These are phyloP conservation scores for Populus hybrid DNA, from an alignment of 441 rosid genomes.

Conservation along the genomic window DNA sequence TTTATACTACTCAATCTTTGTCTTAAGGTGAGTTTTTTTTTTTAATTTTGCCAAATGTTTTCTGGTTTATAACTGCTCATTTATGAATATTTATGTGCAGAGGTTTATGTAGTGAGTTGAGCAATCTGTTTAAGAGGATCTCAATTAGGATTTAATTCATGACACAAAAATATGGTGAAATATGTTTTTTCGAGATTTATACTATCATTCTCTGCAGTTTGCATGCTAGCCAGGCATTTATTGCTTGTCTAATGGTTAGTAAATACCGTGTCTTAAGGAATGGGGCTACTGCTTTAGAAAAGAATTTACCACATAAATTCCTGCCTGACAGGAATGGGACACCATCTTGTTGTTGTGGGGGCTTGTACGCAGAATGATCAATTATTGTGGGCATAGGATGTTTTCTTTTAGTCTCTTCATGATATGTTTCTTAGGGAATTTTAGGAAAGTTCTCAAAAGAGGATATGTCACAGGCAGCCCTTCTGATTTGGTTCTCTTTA, in stretches of 20 bases:
- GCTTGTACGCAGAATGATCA: neutral
- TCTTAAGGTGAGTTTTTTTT: constrained; percentile 59
- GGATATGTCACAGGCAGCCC: neutral
- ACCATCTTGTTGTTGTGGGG: neutral
- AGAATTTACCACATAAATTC: neutral
- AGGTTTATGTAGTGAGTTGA: neutral
- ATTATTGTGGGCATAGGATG: neutral
- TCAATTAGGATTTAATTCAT: neutral
- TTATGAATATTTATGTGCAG: neutral
- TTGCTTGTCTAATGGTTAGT: neutral
- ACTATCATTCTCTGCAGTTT: neutral
- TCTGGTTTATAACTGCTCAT: neutral
- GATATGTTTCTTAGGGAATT: neutral
- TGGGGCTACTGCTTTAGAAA: neutral
- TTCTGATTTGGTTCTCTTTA: neutral
- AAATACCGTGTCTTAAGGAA: neutral
- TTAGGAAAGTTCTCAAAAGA: neutral
- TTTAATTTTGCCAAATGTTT: neutral
- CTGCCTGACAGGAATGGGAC: neutral
- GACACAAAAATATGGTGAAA: neutral
- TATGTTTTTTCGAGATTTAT: neutral
- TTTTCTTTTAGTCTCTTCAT: neutral
- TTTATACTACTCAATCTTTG: constrained; percentile 75
- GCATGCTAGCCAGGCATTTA: neutral
- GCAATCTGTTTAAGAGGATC: neutral